phyloP scores from a whole-genome alignment of 2,329 filamentous ascomycete genomes.

The Arachnomyces sp. region DNA sequence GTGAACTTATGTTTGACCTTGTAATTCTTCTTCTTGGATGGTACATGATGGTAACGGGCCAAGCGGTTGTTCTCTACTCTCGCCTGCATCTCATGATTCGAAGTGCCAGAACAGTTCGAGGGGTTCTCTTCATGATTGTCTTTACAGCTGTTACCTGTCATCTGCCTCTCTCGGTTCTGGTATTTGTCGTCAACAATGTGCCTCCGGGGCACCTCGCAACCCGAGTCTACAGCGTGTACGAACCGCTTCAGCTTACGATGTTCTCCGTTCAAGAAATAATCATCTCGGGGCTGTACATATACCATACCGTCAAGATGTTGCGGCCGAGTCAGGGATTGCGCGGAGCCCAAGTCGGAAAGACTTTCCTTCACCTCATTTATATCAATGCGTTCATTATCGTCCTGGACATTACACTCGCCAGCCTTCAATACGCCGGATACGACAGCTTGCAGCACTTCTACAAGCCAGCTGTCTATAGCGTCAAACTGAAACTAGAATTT shows the following conservation, averaged over 20 bases:
- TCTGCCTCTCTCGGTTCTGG: constrained; percentile 46
- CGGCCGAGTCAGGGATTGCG: constrained; percentile 21
- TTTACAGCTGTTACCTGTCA: constrained; percentile 47
- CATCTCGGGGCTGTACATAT: constrained; percentile 45
- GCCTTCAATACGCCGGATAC: too few species aligned
- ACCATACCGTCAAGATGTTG: constrained; percentile 44
- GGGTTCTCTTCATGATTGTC: constrained; percentile 51
- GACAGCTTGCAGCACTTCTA: too few species aligned
- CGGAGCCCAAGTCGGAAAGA: too few species aligned
- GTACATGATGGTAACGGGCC: constrained; percentile 54
- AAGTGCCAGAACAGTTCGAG: constrained; percentile 40
- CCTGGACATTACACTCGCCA: too few species aligned
- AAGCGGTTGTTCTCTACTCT: constrained; percentile 55
- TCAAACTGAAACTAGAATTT: too few species aligned
- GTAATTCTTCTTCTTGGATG: constrained; percentile 34
- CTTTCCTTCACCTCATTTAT: too few species aligned
- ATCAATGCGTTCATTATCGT: too few species aligned
- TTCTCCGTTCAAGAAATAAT: constrained; percentile 40
- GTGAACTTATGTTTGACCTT: too few species aligned
- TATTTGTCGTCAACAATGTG: constrained; percentile 36
- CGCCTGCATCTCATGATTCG: constrained; percentile 52
- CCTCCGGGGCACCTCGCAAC: constrained; percentile 22
- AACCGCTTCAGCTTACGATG: constrained; percentile 38
- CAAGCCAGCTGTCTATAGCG: too few species aligned
- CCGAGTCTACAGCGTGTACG: constrained; percentile 36